Percentiles rank a stretch among this genome's conserved stretches.
Evolutionary conservation across 768 basidiomycete species (phyloP).

Genomic region (Omphalotus guepiniiformis): DNA sequence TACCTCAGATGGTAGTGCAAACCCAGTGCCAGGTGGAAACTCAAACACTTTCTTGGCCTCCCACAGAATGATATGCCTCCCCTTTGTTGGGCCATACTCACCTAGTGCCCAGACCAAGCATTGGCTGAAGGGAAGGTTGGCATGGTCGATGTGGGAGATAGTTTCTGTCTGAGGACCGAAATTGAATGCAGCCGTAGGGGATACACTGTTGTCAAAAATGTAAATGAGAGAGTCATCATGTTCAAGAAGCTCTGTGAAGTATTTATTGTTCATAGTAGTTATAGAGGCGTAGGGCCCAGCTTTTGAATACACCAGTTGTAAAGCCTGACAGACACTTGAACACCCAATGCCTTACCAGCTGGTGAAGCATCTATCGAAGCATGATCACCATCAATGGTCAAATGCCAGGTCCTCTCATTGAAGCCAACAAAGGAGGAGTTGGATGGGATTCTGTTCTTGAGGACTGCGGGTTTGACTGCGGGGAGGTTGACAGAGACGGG

Average conservation of each 20-base stretch:
- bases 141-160: conserved; percentile 16
- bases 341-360: no score
- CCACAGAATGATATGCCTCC: conserved; percentile 25
- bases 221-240: background rate
- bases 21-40: conserved; percentile 17
- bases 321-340: conserved; percentile 18
- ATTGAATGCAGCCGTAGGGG: conserved; percentile 20
- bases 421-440: no score
- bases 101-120: conserved; percentile 26
- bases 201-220: conserved; percentile 12
- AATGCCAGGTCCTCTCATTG: no score
- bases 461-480: no score
- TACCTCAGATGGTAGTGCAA: conserved; percentile 18
- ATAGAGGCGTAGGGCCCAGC: conserved; percentile 18
- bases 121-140: conserved; percentile 18
- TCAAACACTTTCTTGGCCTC: conserved; percentile 20
- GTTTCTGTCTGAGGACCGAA: conserved; percentile 14
- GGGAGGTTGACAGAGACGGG: no score
- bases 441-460: no score
- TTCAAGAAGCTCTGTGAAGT: background rate
- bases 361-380: no score
- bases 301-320: conserved; percentile 15
- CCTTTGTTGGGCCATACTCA: conserved; percentile 15
- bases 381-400: no score
- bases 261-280: no score